A percentile compares a stretch with the other conserved stretches of the same genome.
Evolutionary conservation across 2,329 filamentous ascomycete species (phyloP).

Genomic region (Sordariomycetes sp.): DNA sequence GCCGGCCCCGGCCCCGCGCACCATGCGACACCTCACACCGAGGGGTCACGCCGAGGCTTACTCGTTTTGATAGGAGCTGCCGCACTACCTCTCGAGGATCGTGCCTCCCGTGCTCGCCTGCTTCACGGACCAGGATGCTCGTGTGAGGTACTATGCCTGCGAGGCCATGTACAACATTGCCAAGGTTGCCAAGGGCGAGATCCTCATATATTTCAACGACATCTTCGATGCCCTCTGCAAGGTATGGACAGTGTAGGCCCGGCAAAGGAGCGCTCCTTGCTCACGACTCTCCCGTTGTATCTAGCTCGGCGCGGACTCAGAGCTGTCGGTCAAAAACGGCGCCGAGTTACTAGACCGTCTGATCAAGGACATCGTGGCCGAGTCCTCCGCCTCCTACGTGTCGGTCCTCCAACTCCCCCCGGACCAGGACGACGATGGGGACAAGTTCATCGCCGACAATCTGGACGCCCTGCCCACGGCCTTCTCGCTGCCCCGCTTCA

Average conservation of each 20-base stretch:
- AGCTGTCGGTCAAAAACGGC: constrained; percentile 95
- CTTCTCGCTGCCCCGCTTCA: constrained; percentile 83
- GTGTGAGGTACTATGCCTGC: constrained; percentile 94
- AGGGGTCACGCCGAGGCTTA: neutral
- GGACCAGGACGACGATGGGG: constrained; percentile 25
- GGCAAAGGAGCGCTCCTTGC: neutral
- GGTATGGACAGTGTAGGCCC: constrained; percentile 31
- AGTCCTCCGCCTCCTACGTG: constrained; percentile 88
- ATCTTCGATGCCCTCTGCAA: constrained; percentile 97
- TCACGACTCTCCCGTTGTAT: neutral
- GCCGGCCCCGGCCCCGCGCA: neutral
- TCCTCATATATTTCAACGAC: constrained; percentile 93
- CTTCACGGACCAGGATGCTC: constrained; percentile 95
- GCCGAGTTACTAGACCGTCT: constrained; percentile 89
- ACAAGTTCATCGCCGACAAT: constrained; percentile 16
- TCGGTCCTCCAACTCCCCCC: constrained; percentile 51
- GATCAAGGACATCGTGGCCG: constrained; percentile 90
- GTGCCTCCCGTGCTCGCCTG: constrained; percentile 94
- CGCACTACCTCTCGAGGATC: constrained; percentile 82
- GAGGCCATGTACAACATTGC: constrained; percentile 99
- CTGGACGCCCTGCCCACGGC: constrained; percentile 57
- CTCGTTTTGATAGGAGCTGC: constrained; percentile 53
- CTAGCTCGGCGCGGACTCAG: constrained; percentile 87
- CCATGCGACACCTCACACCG: no score
- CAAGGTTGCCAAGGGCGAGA: constrained; percentile 96